Evolutionary conservation across 2,329 filamentous ascomycete species (phyloP).

Genomic region (Pezicula radicicola): DNA sequence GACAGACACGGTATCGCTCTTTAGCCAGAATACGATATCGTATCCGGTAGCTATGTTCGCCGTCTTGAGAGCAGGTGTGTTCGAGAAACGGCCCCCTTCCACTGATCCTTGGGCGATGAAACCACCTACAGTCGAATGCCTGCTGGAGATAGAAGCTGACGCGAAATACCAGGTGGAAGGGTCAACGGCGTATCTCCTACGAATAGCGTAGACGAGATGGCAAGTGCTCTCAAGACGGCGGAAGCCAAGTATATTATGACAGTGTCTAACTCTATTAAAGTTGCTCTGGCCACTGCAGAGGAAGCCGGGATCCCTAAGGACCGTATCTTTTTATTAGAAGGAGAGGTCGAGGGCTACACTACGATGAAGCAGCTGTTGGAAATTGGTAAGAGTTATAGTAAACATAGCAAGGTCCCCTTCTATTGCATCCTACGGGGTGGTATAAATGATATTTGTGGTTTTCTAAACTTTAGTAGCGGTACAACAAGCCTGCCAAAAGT

Average conservation of each 20-base stretch:
- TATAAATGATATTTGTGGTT: slow-evolving; percentile 54
- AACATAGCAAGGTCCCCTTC: slow-evolving; percentile 39
- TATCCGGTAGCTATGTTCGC: slow-evolving; percentile 62
- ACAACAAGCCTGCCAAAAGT: slow-evolving; percentile 48
- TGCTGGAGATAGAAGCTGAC: no score
- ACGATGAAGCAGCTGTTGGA: slow-evolving; percentile 37
- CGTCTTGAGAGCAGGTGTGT: slow-evolving; percentile 35
- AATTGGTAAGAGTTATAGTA: slow-evolving; percentile 31
- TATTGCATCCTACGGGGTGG: slow-evolving; percentile 49
- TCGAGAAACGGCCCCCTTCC: no score
- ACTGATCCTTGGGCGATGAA: no score
- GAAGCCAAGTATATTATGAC: slow-evolving; percentile 57
- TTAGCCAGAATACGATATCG: slow-evolving; percentile 64
- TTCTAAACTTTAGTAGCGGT: slow-evolving; percentile 46
- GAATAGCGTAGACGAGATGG: slow-evolving; percentile 67
- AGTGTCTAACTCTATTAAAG: slow-evolving; percentile 48
- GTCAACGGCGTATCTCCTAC: slow-evolving; percentile 62
- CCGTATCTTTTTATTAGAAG: slow-evolving; percentile 54
- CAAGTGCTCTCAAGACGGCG: slow-evolving; percentile 56
- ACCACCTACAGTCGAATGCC: no score
- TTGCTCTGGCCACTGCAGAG: slow-evolving; percentile 52
- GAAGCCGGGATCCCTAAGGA: slow-evolving; percentile 49
- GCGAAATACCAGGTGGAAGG: slow-evolving; percentile 38
- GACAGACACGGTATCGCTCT: slow-evolving; percentile 57
- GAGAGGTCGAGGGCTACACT: slow-evolving; percentile 44